Evolutionary conservation across 2,329 filamentous ascomycete species (phyloP).

Genomic region (Paraphoma chrysanthemicola): DNA sequence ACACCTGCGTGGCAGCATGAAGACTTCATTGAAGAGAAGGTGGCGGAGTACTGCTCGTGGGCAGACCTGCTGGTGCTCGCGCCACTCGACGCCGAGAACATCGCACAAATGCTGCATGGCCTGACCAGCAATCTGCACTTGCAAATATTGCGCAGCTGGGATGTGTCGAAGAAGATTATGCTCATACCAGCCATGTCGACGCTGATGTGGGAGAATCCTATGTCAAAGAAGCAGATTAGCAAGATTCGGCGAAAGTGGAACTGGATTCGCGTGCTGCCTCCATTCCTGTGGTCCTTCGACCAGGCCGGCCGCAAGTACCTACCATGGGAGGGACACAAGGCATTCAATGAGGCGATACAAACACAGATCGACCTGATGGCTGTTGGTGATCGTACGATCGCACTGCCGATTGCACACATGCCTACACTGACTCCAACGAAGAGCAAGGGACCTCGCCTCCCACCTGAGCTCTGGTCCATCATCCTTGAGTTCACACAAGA

Average conservation of each 20-base stretch:
- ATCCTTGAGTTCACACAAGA: conserved; percentile 85
- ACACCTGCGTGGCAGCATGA: conserved; percentile 31
- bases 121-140: conserved; percentile 81
- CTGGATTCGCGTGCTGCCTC: conserved; percentile 82
- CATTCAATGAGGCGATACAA: conserved; percentile 75
- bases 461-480: conserved; percentile 87
- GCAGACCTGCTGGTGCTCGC: conserved; percentile 85
- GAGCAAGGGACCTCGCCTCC: conserved; percentile 60
- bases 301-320: conserved; percentile 56
- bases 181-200: conserved; percentile 89
- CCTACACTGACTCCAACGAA: conserved; percentile 43
- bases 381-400: conserved; percentile 71
- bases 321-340: conserved; percentile 68
- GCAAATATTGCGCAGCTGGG: conserved; percentile 84
- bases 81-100: conserved; percentile 81
- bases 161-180: conserved; percentile 82
- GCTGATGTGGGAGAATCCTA: conserved; percentile 88
- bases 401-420: conserved; percentile 41
- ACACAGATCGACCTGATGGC: conserved; percentile 79
- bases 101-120: conserved; percentile 87
- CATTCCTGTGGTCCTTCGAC: conserved; percentile 83
- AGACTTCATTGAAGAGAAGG: conserved; percentile 55
- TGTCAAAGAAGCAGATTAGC: conserved; percentile 85
- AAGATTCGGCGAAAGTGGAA: conserved; percentile 85
- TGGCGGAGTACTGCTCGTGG: conserved; percentile 81